Evolutionary conservation across 768 basidiomycete genomes (phyloP), one percentile per base, ranked within the genome.

Genomic region (Pleurotus tuoliensis): DNA sequence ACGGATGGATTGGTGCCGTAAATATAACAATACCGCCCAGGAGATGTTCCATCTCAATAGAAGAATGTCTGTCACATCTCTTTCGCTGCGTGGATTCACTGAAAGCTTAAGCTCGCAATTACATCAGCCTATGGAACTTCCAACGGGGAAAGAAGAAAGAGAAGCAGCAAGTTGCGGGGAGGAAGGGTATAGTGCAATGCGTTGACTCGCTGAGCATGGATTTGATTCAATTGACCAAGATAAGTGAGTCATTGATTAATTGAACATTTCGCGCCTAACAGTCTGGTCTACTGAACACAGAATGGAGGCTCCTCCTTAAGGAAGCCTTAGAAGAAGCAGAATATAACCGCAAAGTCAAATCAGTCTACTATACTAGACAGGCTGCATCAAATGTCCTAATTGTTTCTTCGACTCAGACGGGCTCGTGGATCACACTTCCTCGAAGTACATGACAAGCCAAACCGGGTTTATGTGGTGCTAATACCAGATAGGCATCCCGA

Each of bases 391-490:
- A n/a, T 53, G 51, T 25, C 51, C 51, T 24, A 41, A 41, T 13
- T 39, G 51, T 0, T 53, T 40, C 39, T 53, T 53, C 39, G 51
- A 53, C 20, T 53, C 51, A 16, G 51, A 53, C 20, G 51, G 51
- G 16, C 51, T 53, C 16, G 39, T 53, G 16, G 51, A 53, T n/a
- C 51, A 53, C 20, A 53, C 51, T n/a, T 12, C 39, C 18, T 40
- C 12, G 8, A 53, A 53, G 51, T 53, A 22, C 9, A 37, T 16
- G 0, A 7, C 27, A 8, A 8, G 8, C 13, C n/a, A 27, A 12
- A 37, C 38, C 30, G 16, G 5, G 2, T 37, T 5, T 11, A 20
- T 27, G 30, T 24, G 18, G 13, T 37, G 48, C n/a, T n/a, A 3
- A 53, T n/a, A 12, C 12, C 2, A 37, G 39, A 20, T 30, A 53